These are phyloP conservation scores for Candida railenensis DNA, from an alignment of 805 yeast species.

Conservation along the genomic window DNA sequence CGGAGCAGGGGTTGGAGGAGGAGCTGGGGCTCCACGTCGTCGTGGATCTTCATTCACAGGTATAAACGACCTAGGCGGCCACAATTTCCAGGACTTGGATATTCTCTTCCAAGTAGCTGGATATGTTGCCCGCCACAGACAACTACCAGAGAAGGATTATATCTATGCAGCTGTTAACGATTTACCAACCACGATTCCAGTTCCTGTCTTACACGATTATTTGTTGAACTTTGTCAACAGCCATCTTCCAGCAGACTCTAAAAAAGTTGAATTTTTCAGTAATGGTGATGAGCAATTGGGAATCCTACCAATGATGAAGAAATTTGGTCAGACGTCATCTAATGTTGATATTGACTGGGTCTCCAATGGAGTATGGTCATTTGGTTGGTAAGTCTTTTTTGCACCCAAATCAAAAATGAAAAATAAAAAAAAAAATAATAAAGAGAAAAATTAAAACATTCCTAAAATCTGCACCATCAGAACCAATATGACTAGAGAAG, in stretches of 20 bases:
- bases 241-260: constrained; percentile 8
- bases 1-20: constrained; percentile 12
- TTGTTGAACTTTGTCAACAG: constrained; percentile 27
- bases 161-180: constrained; percentile 30
- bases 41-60: constrained; percentile 39
- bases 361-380: constrained; percentile 30
- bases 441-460: too few species aligned
- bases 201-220: constrained; percentile 36
- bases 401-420: background rate
- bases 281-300: constrained; percentile 13
- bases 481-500: too few species aligned
- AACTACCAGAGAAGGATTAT: constrained; percentile 7
- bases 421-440: too few species aligned
- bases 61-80: constrained; percentile 39
- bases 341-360: constrained; percentile 40
- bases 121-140: constrained; percentile 22
- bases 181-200: constrained; percentile 32
- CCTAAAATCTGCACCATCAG: too few species aligned
- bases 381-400: constrained; percentile 4
- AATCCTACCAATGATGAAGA: constrained; percentile 33
- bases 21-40: constrained; percentile 13
- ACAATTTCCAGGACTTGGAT: constrained; percentile 40
- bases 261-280: constrained; percentile 20
- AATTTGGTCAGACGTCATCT: constrained; percentile 24
- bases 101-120: constrained; percentile 30